phyloP scores from a whole-genome alignment of 805 yeast species.

The Myxozyma geophila region DNA sequence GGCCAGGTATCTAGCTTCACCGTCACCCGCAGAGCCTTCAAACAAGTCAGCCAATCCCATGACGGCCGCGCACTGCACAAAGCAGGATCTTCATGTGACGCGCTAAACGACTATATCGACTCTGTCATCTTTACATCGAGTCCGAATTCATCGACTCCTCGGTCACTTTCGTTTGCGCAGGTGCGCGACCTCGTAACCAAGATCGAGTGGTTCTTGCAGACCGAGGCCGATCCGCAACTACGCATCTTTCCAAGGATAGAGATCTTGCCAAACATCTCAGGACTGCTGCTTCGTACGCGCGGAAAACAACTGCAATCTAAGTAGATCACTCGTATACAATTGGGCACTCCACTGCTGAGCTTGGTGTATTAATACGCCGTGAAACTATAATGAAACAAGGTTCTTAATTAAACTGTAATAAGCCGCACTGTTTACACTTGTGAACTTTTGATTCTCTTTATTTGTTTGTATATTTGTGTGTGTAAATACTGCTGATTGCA shows the following conservation, averaged over 20 bases:
- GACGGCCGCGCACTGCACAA: not conserved
- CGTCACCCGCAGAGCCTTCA: slow-evolving; percentile 12
- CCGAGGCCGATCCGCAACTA: slow-evolving; percentile 6
- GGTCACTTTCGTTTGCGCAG: slow-evolving; percentile 14
- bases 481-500: no score
- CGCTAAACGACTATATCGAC: not conserved
- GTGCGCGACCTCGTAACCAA: slow-evolving; percentile 13
- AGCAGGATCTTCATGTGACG: not conserved
- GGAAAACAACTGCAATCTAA: not conserved
- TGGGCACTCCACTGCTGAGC: no score
- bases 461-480: not conserved
- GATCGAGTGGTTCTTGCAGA: slow-evolving; percentile 7
- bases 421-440: no score
- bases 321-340: no score
- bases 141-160: not conserved
- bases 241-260: slow-evolving; percentile 29
- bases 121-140: not conserved
- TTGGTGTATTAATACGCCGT: no score
- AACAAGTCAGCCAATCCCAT: not conserved
- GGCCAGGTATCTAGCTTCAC: slow-evolving; percentile 26
- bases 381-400: no score
- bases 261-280: slow-evolving; percentile 26
- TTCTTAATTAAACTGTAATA: no score
- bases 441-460: not conserved
- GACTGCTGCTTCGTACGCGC: slow-evolving; percentile 10